phyloP scores from a whole-genome alignment of 2,329 filamentous ascomycete genomes.

The Botrytis deweyae region DNA sequence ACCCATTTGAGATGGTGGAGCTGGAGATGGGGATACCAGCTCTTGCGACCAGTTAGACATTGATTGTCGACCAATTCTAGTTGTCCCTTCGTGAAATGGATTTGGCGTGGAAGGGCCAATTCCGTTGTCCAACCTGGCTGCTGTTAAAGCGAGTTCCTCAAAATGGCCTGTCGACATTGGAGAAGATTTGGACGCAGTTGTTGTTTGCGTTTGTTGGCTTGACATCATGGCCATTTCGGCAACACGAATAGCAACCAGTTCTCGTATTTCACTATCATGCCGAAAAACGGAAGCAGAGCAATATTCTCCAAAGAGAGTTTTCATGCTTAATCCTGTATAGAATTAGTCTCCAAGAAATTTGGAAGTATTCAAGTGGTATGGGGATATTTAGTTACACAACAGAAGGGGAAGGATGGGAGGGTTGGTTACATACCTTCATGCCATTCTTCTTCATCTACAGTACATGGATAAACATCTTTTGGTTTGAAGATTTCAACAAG shows the following conservation, averaged over 20 bases:
- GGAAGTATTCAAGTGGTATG: background rate
- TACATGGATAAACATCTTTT: constrained; percentile 79
- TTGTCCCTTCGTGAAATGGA: background rate
- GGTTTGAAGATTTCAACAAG: constrained; percentile 69
- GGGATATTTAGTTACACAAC: background rate
- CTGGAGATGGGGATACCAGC: background rate
- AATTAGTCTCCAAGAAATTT: background rate
- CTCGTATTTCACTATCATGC: constrained; percentile 63
- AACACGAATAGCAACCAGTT: constrained; percentile 8
- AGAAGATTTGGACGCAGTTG: background rate
- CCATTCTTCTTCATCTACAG: constrained; percentile 66
- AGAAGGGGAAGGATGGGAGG: background rate
- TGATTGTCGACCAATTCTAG: background rate
- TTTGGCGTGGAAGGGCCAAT: background rate
- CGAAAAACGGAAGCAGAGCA: constrained; percentile 62
- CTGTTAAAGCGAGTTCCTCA: background rate
- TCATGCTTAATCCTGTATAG: constrained; percentile 55
- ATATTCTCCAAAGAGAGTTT: constrained; percentile 66
- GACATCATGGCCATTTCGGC: background rate
- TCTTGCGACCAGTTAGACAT: background rate
- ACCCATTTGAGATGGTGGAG: background rate
- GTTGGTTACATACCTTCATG: constrained; percentile 42
- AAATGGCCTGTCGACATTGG: background rate
- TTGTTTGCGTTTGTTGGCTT: constrained; percentile 16
- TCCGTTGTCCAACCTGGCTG: background rate